Percentiles rank a stretch among this genome's conserved stretches.
These are phyloP conservation scores for Coniochaeta prunicola DNA, from an alignment of 2,329 filamentous ascomycete species.

Conservation along the genomic window DNA sequence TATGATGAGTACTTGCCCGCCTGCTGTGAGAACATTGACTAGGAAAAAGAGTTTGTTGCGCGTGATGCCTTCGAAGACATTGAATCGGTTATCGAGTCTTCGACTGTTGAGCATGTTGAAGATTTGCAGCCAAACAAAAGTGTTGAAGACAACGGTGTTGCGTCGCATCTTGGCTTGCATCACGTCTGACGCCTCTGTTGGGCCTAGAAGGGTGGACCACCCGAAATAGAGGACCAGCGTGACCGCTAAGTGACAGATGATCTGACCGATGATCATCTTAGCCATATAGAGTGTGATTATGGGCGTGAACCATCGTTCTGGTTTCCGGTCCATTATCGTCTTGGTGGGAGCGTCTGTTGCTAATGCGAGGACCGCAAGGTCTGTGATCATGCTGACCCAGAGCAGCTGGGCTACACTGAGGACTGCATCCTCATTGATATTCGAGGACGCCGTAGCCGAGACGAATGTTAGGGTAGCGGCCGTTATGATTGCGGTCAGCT, in stretches of 20 bases:
- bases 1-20: slow-evolving; percentile 76
- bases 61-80: slow-evolving; percentile 76
- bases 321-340: slow-evolving; percentile 47
- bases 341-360: slow-evolving; percentile 29
- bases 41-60: slow-evolving; percentile 75
- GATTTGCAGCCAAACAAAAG: slow-evolving; percentile 82
- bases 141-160: slow-evolving; percentile 70
- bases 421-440: slow-evolving; percentile 54
- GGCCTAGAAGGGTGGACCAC: slow-evolving; percentile 51
- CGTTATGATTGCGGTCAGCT: slow-evolving; percentile 72
- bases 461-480: slow-evolving; percentile 73
- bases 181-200: slow-evolving; percentile 34
- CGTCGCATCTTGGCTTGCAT: slow-evolving; percentile 50
- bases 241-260: slow-evolving; percentile 67
- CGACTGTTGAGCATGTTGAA: slow-evolving; percentile 82
- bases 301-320: slow-evolving; percentile 64
- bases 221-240: slow-evolving; percentile 63
- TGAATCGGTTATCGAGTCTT: slow-evolving; percentile 78
- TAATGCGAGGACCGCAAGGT: slow-evolving; percentile 69
- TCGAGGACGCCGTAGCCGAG: slow-evolving; percentile 66
- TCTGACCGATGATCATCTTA: slow-evolving; percentile 84
- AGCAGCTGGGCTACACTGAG: slow-evolving; percentile 73
- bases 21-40: slow-evolving; percentile 77
- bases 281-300: slow-evolving; percentile 73
- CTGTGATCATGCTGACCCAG: slow-evolving; percentile 83